phyloP scores from a whole-genome alignment of 345 rosid species.

The Chamaenerion angustifolium region DNA sequence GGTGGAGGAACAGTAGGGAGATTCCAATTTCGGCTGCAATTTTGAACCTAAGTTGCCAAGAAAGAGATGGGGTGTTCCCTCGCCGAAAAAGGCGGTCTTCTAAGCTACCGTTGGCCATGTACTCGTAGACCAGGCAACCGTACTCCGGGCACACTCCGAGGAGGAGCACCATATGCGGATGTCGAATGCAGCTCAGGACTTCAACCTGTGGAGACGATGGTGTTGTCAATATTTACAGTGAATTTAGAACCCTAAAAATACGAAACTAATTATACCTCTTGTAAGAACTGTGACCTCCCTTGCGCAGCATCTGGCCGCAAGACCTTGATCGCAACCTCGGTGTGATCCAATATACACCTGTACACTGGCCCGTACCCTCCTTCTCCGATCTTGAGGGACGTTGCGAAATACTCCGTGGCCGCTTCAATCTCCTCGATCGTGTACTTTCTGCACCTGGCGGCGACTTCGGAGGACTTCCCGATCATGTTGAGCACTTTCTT shows the following conservation, averaged over 20 bases:
- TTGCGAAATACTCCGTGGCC: conserved; percentile 51
- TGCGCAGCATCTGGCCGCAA: conserved; percentile 88
- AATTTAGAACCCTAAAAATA: not conserved
- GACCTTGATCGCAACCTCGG: conserved; percentile 76
- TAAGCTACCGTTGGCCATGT: conserved; percentile 80
- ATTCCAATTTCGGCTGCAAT: conserved; percentile 86
- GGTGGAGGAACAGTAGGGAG: conserved; percentile 68
- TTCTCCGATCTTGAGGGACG: conserved; percentile 63
- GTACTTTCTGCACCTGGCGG: conserved; percentile 59
- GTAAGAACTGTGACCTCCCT: conserved; percentile 74
- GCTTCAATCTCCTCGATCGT: conserved; percentile 62
- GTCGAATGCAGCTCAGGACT: conserved; percentile 74
- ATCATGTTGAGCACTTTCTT: conserved; percentile 15
- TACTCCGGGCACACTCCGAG: conserved; percentile 86
- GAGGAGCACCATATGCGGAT: conserved; percentile 85
- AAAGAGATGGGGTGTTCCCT: conserved; percentile 47
- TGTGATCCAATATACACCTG: conserved; percentile 69
- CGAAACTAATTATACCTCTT: conserved; percentile 43
- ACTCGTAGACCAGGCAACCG: conserved; percentile 83
- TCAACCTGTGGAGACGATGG: conserved; percentile 39
- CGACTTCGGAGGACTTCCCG: conserved; percentile 11
- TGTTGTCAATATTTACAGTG: no score
- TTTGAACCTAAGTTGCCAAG: conserved; percentile 76
- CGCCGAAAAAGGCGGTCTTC: conserved; percentile 62
- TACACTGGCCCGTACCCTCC: conserved; percentile 97